Evolutionary conservation across 1,284 basidiomycete species (phyloP), one percentile per base, ranked within the genome.

Genomic region (Filobasidium uniguttulatum): DNA sequence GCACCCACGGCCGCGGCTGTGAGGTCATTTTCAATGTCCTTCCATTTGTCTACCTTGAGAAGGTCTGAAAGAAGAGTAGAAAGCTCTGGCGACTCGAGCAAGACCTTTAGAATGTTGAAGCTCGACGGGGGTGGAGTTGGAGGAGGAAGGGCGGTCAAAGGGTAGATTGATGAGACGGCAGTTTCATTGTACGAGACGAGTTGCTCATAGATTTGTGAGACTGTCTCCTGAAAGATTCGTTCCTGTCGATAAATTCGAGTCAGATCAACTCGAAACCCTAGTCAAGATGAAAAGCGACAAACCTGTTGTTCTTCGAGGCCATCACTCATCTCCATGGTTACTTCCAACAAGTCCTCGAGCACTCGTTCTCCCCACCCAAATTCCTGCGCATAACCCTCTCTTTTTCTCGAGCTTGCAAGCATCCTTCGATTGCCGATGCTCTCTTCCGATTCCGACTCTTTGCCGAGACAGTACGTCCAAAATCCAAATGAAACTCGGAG

Each of bases 1-100:
- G 65, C 67, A 7, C 58, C 59, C 3, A 68, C 64, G 2, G 67
- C 66, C 1, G 52, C 54, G 0, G 57, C 63, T 33, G 60, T 60
- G 10, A 70, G 40, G 48, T 68, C 64, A 40, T 68, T 65, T 2
- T 55, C 53, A 9, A 62, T 45, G 12, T 62, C 57, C 25, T 36
- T 17, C 54, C 54, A 55, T 7, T 14, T 37, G 2, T 55, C 58
- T 10, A 63, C 38, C 29, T 54, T 53, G 3, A 43, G 34, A 0
- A 55, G 43, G 1, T 49, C 22, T 4, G 55, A 50, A 9, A 60
- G 58, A 1, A 51, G 20, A 2, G 57, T 23, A 45, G 65, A 59
- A 5, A 60, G 35, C 0, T 52, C 45, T 2, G 55, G 53, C 1
- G 60, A 59, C 1, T 61, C 25, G 46, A 50, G 34, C 8, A 55